These are phyloP conservation scores for Lactarius pseudohatsudake DNA, from an alignment of 768 basidiomycete species.

Conservation along the genomic window DNA sequence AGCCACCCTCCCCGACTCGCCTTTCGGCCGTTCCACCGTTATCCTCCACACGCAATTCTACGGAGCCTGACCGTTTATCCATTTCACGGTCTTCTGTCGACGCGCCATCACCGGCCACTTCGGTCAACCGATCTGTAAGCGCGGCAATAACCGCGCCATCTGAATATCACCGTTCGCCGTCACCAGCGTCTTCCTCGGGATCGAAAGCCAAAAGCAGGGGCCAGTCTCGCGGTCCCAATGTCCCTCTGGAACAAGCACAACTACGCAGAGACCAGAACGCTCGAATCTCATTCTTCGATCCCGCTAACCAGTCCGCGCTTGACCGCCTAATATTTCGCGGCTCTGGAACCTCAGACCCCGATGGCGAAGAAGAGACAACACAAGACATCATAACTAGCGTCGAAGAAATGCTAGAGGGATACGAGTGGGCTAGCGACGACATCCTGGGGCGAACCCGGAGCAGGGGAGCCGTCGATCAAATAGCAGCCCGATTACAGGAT, in stretches of 20 bases:
- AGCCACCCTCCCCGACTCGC: conserved; percentile 23
- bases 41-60: conserved; percentile 12
- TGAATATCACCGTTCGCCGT: conserved; percentile 19
- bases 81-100: conserved; percentile 24
- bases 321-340: conserved; percentile 63
- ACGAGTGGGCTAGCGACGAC: conserved; percentile 91
- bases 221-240: conserved; percentile 17
- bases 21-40: conserved; percentile 20
- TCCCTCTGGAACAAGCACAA: conserved; percentile 36
- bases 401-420: conserved; percentile 98
- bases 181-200: conserved; percentile 18
- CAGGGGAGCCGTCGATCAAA: conserved; percentile 81
- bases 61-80: conserved; percentile 18
- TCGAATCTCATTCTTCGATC: conserved; percentile 81
- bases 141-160: neutral
- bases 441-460: conserved; percentile 63
- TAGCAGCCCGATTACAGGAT: conserved; percentile 84
- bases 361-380: conserved; percentile 63
- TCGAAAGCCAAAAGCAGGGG: conserved; percentile 5
- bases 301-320: conserved; percentile 67
- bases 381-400: conserved; percentile 87
- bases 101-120: conserved; percentile 22
- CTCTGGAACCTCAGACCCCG: conserved; percentile 31
- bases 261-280: conserved; percentile 62
- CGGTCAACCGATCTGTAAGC: conserved; percentile 8